Evolutionary conservation across 768 basidiomycete species (phyloP), one percentile per base, ranked within the genome.

Genomic region (Amanita jacksonii): DNA sequence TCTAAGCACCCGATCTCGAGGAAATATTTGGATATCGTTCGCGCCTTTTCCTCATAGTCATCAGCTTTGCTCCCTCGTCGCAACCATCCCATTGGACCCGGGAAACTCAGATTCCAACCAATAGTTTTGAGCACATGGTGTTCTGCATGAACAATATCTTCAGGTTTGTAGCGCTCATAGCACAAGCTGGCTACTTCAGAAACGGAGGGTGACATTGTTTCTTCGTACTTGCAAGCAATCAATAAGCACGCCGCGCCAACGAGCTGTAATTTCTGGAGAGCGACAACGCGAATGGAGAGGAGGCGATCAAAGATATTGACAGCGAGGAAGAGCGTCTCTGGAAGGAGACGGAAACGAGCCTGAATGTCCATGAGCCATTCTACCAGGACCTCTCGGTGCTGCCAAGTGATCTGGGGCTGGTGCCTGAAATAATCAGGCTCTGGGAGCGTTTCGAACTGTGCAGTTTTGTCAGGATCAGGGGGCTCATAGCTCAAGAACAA

Each of bases 351-450:
- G 71, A 92, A 93, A 51, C 82, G 82, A 39, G 74, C 73, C 58
- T 96, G 93, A 12, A 93, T 82, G 62, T 92, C 87, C 51, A 96
- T 78, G 47, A 97, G 71, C 91, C 91, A 96, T 69, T 94, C 92
- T 50, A 86, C 78, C 13, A 97, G 77, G 39, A 92, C 77, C 6
- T 79, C 82, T 8, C 91, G 84, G 78, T 92, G 89, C 39, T 79
- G 77, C 90, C 90, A 94, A 10, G 79, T 81, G 22, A 96, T 72
- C 43, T 90, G 84, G 46, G 76, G 74, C 61, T 97, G 91, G 48
- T 62, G 72, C 9, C 76, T 66, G 85, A 96, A 93, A 62, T 94
- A 96, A 48, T 81, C 71, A 0, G 85, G 75, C 49, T 84, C 79
- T 2, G 93, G 88, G 62, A 91, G 76, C 0, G 81, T 88, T 8